A percentile compares a stretch with the other conserved stretches of the same genome.
phyloP scores from a whole-genome alignment of 352 stramenopile species.

The Pythium guiyangense region DNA sequence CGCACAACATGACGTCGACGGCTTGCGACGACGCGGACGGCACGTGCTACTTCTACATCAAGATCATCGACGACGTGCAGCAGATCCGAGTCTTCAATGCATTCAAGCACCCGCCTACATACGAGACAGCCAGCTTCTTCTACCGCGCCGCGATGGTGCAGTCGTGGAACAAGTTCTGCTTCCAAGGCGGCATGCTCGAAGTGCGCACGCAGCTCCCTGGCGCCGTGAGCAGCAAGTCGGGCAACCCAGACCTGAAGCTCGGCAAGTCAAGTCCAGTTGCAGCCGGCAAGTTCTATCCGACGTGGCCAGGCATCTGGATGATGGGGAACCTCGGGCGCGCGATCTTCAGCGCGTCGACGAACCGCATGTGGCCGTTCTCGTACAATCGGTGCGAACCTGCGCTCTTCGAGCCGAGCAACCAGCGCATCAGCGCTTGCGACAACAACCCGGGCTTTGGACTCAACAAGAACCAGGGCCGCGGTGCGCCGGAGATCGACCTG shows the following conservation, averaged over 20 bases:
- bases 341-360: too few relatives aligned
- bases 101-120: conserved; percentile 44
- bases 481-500: too few relatives aligned
- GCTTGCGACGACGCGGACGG: conserved; percentile 32
- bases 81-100: conserved; percentile 52
- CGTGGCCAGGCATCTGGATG: too few relatives aligned
- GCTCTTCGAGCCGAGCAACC: conserved; percentile 16
- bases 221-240: too few relatives aligned
- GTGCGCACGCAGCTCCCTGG: not conserved
- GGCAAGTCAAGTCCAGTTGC: too few relatives aligned
- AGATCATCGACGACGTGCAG: conserved; percentile 34
- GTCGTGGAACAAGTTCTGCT: conserved; percentile 95
- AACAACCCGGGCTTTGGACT: too few relatives aligned
- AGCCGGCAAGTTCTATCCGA: too few relatives aligned
- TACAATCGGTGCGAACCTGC: conserved; percentile 67
- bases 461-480: too few relatives aligned
- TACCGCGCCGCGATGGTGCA: conserved; percentile 86
- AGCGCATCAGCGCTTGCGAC: too few relatives aligned
- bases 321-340: too few relatives aligned
- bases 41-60: conserved; percentile 62
- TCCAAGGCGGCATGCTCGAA: conserved; percentile 90
- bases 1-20: conserved; percentile 67
- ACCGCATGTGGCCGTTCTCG: too few relatives aligned
- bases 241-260: too few relatives aligned
- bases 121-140: conserved; percentile 21